phyloP scores from a whole-genome alignment of 805 yeast species.

The Myxozyma geophila region DNA sequence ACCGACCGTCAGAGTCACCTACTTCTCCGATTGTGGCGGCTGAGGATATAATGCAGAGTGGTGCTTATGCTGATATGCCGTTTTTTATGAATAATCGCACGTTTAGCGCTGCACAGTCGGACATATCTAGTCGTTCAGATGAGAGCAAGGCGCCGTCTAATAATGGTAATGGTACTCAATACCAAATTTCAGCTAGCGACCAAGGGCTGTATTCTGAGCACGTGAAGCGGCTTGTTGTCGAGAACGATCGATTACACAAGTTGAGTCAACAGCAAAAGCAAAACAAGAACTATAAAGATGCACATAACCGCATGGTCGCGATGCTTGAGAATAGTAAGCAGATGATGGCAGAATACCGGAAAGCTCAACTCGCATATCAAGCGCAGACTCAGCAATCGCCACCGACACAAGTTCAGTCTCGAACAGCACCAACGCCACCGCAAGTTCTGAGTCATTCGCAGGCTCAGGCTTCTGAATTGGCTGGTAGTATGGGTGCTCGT shows the following conservation, averaged over 20 bases:
- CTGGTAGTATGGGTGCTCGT: too few species aligned
- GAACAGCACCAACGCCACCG: too few species aligned
- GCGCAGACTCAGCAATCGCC: neutral
- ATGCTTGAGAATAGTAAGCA: neutral
- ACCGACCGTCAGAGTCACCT: neutral
- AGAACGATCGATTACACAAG: neutral
- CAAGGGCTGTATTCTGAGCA: neutral
- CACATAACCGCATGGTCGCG: neutral
- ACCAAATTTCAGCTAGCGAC: neutral
- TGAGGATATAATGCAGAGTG: too few species aligned
- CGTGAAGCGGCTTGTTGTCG: neutral
- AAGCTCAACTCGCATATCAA: neutral
- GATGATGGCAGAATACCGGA: slow-evolving; percentile 8
- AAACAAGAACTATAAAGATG: neutral
- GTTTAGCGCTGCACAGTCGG: neutral
- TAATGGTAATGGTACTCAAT: neutral
- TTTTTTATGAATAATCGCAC: too few species aligned
- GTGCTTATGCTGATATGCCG: too few species aligned
- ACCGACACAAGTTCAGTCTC: too few species aligned
- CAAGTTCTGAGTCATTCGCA: too few species aligned
- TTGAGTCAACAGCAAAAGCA: neutral
- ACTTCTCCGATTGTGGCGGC: neutral
- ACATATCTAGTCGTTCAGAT: neutral
- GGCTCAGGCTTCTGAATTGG: too few species aligned
- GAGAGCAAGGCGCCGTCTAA: neutral